Percentiles rank a stretch among this genome's conserved stretches.
Conservation (phyloP, 2,329 filamentous ascomycete species). For the Curvularia verruculosa region DNA sequence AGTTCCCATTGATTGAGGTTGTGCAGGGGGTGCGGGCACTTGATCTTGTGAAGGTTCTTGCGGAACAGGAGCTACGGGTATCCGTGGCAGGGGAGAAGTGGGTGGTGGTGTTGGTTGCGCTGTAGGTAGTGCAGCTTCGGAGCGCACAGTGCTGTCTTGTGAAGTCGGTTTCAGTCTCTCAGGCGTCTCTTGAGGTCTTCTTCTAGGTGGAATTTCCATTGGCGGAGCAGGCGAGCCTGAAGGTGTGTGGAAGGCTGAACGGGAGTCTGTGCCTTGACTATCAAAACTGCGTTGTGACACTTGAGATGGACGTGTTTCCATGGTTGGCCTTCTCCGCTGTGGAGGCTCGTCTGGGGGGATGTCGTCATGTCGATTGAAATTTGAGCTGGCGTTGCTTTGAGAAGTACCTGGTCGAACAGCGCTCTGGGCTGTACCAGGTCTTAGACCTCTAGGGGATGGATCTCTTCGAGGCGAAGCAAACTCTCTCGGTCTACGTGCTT, state of each 20-base stretch:
- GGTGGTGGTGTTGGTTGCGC: conserved; percentile 31
- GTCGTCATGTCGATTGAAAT: conserved; percentile 39
- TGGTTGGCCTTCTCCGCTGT: conserved; percentile 69
- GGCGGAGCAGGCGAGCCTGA: conserved; percentile 33
- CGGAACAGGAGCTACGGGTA: conserved; percentile 22
- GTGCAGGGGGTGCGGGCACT: conserved; percentile 35
- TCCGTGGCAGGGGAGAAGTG: conserved; percentile 35
- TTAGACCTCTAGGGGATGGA: conserved; percentile 41
- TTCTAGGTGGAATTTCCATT: conserved; percentile 31
- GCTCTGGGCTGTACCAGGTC: conserved; percentile 45
- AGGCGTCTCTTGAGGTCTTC: conserved; percentile 37
- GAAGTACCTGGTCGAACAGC: conserved; percentile 43
- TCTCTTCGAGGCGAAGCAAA: conserved; percentile 36
- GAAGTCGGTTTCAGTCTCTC: conserved; percentile 34
- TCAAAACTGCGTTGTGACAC: conserved; percentile 34
- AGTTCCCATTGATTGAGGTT: conserved; percentile 8
- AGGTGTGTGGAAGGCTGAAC: conserved; percentile 33
- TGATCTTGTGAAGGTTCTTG: conserved; percentile 15
- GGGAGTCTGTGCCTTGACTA: conserved; percentile 29
- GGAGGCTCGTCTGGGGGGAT: conserved; percentile 51
- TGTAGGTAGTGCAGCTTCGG: conserved; percentile 15
- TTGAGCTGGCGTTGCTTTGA: conserved; percentile 46
- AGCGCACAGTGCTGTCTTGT: conserved; percentile 13
- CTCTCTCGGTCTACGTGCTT: conserved; percentile 41
- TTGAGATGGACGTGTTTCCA: conserved; percentile 58